A percentile compares a stretch with the other conserved stretches of the same genome.
Conservation (phyloP, 495 filamentous ascomycete genomes). For the Viridothelium virens region DNA sequence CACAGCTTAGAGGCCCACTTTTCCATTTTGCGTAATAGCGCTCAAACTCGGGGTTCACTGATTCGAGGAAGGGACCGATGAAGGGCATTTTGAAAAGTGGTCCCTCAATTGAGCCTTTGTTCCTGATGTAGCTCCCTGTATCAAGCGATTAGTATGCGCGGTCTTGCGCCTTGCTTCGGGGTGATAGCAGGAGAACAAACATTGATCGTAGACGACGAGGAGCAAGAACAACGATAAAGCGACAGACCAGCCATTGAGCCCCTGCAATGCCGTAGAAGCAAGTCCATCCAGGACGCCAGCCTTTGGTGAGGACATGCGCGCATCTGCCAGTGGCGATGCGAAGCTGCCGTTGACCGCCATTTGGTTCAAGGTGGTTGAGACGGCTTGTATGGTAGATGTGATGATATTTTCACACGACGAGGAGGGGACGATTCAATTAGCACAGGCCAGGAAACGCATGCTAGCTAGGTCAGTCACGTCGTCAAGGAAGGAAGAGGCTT, state of each 20-base stretch:
- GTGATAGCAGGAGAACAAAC: slow-evolving; percentile 38
- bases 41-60: slow-evolving; percentile 83
- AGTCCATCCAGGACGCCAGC: slow-evolving; percentile 30
- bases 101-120: slow-evolving; percentile 80
- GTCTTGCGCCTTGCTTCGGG: not conserved
- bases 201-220: slow-evolving; percentile 79
- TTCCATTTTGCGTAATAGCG: slow-evolving; percentile 88
- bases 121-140: slow-evolving; percentile 72
- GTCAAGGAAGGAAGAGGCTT: not conserved
- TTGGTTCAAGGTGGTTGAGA: slow-evolving; percentile 18
- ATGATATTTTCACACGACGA: not conserved
- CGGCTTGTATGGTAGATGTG: not conserved
- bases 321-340: slow-evolving; percentile 65
- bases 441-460: not conserved
- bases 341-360: slow-evolving; percentile 68
- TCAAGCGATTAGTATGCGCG: slow-evolving; percentile 20
- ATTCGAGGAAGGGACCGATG: slow-evolving; percentile 90
- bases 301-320: slow-evolving; percentile 42
- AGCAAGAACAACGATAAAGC: slow-evolving; percentile 56
- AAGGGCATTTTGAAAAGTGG: slow-evolving; percentile 83
- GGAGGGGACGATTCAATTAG: not conserved
- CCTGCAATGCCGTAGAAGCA: slow-evolving; percentile 39
- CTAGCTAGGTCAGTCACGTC: not conserved
- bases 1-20: slow-evolving; percentile 85
- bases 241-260: slow-evolving; percentile 56